A percentile compares a stretch with the other conserved stretches of the same genome.
Evolutionary conservation across 1,139 yeast species (phyloP).

Genomic region (Magnusiomyces paraingens): DNA sequence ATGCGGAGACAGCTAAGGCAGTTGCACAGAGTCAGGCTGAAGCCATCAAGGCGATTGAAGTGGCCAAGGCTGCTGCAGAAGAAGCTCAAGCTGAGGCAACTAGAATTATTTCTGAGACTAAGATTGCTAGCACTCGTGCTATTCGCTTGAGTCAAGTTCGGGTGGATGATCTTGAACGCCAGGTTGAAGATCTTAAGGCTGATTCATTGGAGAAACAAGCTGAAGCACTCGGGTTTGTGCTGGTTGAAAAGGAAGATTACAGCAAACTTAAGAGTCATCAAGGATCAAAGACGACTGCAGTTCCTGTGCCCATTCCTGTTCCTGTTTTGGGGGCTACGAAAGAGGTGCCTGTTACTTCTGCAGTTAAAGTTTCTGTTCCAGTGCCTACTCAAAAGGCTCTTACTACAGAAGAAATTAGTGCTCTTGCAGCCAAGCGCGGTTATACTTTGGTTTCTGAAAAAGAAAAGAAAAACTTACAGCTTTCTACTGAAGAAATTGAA

Average conservation of each 20-base stretch:
- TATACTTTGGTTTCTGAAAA: constrained; percentile 16
- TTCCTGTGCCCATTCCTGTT: constrained; percentile 16
- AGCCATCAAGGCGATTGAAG: constrained; percentile 4
- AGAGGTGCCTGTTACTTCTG: constrained; percentile 3
- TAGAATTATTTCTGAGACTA: constrained; percentile 3
- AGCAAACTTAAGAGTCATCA: constrained; percentile 10
- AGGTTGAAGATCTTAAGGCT: constrained; percentile 9
- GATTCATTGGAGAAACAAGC: constrained; percentile 8
- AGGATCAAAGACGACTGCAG: background rate
- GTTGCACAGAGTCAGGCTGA: constrained; percentile 9
- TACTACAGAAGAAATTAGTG: constrained; percentile 11
- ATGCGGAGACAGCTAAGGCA: constrained; percentile 5
- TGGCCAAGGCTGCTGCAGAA: constrained; percentile 12
- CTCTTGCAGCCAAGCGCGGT: constrained; percentile 15
- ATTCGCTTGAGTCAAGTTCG: constrained; percentile 3
- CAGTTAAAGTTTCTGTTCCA: constrained; percentile 4
- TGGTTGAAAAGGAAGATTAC: constrained; percentile 15
- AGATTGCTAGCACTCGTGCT: constrained; percentile 5
- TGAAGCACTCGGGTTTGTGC: constrained; percentile 12
- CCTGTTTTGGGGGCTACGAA: constrained; percentile 8
- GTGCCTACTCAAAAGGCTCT: constrained; percentile 5
- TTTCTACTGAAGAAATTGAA: constrained; percentile 24
- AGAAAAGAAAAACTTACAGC: constrained; percentile 9
- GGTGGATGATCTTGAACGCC: constrained; percentile 7
- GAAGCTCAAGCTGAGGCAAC: constrained; percentile 10